These are phyloP conservation scores for Rhododendron simsii DNA, from an alignment of 148 eudicot species.

Conservation along the genomic window DNA sequence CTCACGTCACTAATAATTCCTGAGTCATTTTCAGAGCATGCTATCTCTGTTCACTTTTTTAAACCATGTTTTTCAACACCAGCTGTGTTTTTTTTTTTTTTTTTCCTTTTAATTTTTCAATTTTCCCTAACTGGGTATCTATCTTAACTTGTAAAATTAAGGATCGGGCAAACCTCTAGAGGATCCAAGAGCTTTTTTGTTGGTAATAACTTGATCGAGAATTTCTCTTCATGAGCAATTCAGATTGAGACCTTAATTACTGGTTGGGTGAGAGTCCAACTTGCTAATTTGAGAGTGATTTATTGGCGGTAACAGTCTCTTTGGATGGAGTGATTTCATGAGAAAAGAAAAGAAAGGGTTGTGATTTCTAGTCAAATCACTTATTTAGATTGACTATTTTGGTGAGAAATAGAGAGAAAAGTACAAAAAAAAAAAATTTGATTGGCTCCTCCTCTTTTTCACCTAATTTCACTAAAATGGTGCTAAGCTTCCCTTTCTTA, in stretches of 20 bases:
- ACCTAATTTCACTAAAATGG: too few relatives aligned
- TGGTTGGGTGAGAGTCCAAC: neutral
- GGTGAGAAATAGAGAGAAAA: too few relatives aligned
- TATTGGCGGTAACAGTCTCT: neutral
- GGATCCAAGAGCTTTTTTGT: neutral
- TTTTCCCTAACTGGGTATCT: neutral
- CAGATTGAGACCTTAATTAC: neutral
- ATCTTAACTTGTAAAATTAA: neutral
- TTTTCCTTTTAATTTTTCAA: neutral
- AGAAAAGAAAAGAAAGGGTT: too few relatives aligned
- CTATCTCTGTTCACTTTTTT: neutral
- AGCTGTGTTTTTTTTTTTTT: neutral
- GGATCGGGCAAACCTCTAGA: neutral
- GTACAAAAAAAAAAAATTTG: too few relatives aligned
- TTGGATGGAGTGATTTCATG: too few relatives aligned
- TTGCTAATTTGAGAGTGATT: neutral
- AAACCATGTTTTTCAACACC: neutral
- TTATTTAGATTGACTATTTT: too few relatives aligned
- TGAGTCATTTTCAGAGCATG: constrained; percentile 21
- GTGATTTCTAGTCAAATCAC: too few relatives aligned
- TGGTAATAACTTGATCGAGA: neutral
- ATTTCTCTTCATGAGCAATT: neutral
- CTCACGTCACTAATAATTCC: neutral
- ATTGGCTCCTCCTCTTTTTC: too few relatives aligned
- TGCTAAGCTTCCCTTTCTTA: too few relatives aligned